These are phyloP conservation scores for Lactarius hatsudake DNA, from an alignment of 768 basidiomycete genomes.

Conservation along the genomic window DNA sequence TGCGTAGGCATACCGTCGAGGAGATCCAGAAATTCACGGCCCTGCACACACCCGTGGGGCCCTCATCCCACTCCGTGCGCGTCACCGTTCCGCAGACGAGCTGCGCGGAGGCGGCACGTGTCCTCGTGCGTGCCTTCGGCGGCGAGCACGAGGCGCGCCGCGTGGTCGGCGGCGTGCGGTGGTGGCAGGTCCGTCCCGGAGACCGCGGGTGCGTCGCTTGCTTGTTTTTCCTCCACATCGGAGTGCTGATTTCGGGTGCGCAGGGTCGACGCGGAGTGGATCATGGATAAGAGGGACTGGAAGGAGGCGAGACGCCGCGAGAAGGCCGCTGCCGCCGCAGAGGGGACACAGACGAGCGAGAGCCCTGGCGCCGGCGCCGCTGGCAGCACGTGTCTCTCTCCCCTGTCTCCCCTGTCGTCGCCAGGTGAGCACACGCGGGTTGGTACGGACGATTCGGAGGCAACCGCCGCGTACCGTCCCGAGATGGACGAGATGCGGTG, in stretches of 20 bases:
- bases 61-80: constrained; percentile 72
- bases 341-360: constrained; percentile 34
- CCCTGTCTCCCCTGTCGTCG: not conserved
- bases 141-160: constrained; percentile 68
- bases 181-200: constrained; percentile 91
- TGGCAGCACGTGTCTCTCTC: not conserved
- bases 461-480: constrained; percentile 44
- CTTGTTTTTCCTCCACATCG: not conserved
- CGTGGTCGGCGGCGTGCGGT: constrained; percentile 85
- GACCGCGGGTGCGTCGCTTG: constrained; percentile 59
- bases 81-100: constrained; percentile 68
- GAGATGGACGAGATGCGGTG: constrained; percentile 85
- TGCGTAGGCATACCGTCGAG: constrained; percentile 37
- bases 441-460: constrained; percentile 29
- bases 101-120: constrained; percentile 69
- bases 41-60: constrained; percentile 78
- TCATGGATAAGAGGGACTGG: constrained; percentile 82
- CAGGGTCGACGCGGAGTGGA: constrained; percentile 87
- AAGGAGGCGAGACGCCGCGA: constrained; percentile 57
- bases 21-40: constrained; percentile 80
- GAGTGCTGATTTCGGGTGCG: not conserved
- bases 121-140: constrained; percentile 75
- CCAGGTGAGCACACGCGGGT: constrained; percentile 27
- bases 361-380: not conserved
- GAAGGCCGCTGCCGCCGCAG: constrained; percentile 35